phyloP scores from a whole-genome alignment of 495 filamentous ascomycete genomes.

The Lophium mytilinum region DNA sequence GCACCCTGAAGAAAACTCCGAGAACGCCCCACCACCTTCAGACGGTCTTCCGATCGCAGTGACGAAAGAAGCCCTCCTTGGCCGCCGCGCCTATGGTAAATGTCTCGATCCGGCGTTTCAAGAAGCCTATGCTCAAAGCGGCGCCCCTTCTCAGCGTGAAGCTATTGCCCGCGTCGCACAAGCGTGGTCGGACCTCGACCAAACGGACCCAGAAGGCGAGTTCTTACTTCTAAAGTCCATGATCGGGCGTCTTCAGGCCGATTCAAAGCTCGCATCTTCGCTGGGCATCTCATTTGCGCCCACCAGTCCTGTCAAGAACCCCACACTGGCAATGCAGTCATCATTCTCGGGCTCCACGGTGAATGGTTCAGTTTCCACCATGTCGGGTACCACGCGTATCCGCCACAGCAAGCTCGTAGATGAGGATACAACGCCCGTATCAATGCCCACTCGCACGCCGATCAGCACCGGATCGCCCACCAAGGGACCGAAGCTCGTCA shows the following conservation, averaged over 20 bases:
- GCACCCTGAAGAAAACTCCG: conserved; percentile 17
- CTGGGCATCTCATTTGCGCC: conserved; percentile 26
- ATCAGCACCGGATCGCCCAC: conserved; percentile 5
- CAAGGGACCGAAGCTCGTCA: conserved; percentile 54
- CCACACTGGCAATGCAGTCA: conserved; percentile 2
- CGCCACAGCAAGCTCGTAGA: conserved; percentile 1
- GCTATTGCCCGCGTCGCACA: conserved; percentile 71
- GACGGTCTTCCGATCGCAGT: conserved; percentile 10
- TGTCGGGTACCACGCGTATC: conserved; percentile 9
- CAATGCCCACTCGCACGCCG: neutral
- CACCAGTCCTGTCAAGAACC: conserved; percentile 10
- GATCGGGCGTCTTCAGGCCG: conserved; percentile 49
- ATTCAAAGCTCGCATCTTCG: conserved; percentile 31
- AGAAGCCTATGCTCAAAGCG: conserved; percentile 74
- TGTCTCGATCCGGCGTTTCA: conserved; percentile 72
- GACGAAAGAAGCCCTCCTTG: conserved; percentile 68
- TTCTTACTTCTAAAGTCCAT: conserved; percentile 71
- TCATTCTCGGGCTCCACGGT: conserved; percentile 11
- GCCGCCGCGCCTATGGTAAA: conserved; percentile 69
- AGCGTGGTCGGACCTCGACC: conserved; percentile 76
- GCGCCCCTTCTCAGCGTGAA: conserved; percentile 64
- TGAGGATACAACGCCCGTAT: neutral
- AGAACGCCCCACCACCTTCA: conserved; percentile 21
- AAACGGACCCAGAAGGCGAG: conserved; percentile 82
- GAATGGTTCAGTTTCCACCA: conserved; percentile 2